phyloP scores from a whole-genome alignment of 2,329 filamentous ascomycete species.

The Paraphoma sp. region DNA sequence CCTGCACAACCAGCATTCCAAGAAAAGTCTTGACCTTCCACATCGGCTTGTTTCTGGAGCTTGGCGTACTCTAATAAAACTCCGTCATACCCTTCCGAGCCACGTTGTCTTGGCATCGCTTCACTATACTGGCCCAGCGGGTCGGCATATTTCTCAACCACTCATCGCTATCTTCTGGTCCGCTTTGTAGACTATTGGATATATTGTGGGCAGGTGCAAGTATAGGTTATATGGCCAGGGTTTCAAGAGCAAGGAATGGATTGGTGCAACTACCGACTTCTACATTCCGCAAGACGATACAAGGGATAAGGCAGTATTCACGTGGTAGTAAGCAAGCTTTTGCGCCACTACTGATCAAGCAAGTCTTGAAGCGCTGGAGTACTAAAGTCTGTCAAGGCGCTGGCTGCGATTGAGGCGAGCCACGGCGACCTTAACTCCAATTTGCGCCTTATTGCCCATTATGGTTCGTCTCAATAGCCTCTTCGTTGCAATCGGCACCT shows the following conservation, averaged over 20 bases:
- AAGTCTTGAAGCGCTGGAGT: not conserved
- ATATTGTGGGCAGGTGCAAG: too few species aligned
- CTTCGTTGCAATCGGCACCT: slow-evolving; percentile 2
- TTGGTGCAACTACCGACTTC: too few species aligned
- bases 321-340: too few species aligned
- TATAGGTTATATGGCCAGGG: not conserved
- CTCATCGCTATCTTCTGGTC: not conserved
- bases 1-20: not conserved
- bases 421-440: not conserved
- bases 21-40: slow-evolving; percentile 2
- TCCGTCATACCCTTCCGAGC: not conserved
- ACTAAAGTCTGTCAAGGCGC: not conserved
- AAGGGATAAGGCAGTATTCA: too few species aligned
- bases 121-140: not conserved
- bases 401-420: not conserved
- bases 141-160: slow-evolving; percentile 2
- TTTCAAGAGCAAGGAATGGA: not conserved
- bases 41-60: not conserved
- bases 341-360: too few species aligned
- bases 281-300: too few species aligned
- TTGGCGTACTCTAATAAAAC: slow-evolving; percentile 5
- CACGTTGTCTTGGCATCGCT: not conserved
- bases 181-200: too few species aligned
- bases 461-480: slow-evolving; percentile 5
- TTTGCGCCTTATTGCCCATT: not conserved